Percentiles rank a stretch among this genome's conserved stretches.
Evolutionary conservation across 2,329 filamentous ascomycete genomes (phyloP).

Genomic region (Nannizzia gypsea): DNA sequence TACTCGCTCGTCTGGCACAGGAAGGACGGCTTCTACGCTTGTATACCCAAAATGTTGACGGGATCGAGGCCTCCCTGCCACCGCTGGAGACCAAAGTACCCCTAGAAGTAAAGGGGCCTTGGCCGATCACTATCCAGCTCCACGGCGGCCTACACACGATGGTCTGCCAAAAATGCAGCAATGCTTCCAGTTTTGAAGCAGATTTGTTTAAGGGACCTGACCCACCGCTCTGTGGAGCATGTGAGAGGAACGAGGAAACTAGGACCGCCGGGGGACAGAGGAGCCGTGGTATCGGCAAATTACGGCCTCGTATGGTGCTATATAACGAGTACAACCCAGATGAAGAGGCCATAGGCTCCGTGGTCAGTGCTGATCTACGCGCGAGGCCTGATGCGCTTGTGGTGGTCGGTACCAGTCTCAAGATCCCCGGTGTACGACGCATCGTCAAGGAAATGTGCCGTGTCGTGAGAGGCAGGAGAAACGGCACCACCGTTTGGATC

Average conservation of each 20-base stretch:
- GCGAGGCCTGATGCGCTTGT: slow-evolving; percentile 80
- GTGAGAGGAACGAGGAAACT: slow-evolving; percentile 61
- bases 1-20: slow-evolving; percentile 77
- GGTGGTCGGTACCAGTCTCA: slow-evolving; percentile 89
- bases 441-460: slow-evolving; percentile 86
- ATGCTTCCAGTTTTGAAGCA: slow-evolving; percentile 63
- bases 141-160: slow-evolving; percentile 92
- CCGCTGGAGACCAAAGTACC: slow-evolving; percentile 73
- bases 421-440: slow-evolving; percentile 82
- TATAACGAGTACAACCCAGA: slow-evolving; percentile 98
- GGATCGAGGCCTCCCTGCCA: slow-evolving; percentile 72
- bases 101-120: slow-evolving; percentile 71
- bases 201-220: slow-evolving; percentile 73
- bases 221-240: slow-evolving; percentile 66
- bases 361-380: slow-evolving; percentile 74
- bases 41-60: slow-evolving; percentile 95
- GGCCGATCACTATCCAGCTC: slow-evolving; percentile 86
- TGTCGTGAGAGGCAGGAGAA: slow-evolving; percentile 62
- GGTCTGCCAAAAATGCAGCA: slow-evolving; percentile 87
- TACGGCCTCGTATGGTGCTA: slow-evolving; percentile 85
- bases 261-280: slow-evolving; percentile 73
- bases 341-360: slow-evolving; percentile 86
- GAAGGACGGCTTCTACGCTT: slow-evolving; percentile 79
- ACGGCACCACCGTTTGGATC: slow-evolving; percentile 87
- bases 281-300: slow-evolving; percentile 80